Conservation (phyloP, 2,329 filamentous ascomycete species). For the Aspergillus uvarum region DNA sequence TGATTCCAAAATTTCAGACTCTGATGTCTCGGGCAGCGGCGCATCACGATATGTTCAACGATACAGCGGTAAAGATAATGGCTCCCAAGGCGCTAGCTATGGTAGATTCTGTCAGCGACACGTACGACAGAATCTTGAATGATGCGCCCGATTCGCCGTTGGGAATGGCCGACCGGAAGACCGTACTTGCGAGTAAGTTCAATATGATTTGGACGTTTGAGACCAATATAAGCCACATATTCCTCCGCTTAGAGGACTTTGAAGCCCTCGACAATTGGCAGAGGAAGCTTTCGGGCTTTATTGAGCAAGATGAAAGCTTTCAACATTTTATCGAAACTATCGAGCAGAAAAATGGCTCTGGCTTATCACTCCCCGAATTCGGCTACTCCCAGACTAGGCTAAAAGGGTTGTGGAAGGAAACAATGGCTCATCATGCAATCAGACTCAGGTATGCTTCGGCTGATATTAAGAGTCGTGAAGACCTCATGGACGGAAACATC, state of each 20-base stretch:
- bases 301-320: neutral
- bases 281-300: neutral
- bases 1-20: slow-evolving; percentile 20
- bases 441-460: slow-evolving; percentile 8
- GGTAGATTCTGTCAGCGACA: slow-evolving; percentile 16
- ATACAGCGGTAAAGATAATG: slow-evolving; percentile 10
- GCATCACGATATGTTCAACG: slow-evolving; percentile 21
- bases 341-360: too few relatives aligned
- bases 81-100: slow-evolving; percentile 18
- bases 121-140: slow-evolving; percentile 11
- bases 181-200: slow-evolving; percentile 16
- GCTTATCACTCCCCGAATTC: neutral
- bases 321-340: neutral
- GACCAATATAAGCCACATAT: slow-evolving; percentile 6
- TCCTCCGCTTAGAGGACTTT: slow-evolving; percentile 11
- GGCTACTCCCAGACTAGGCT: neutral
- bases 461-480: neutral
- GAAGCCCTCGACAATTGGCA: slow-evolving; percentile 14
- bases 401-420: slow-evolving; percentile 14
- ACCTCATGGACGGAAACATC: slow-evolving; percentile 9
- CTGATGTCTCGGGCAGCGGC: slow-evolving; percentile 15
- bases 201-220: slow-evolving; percentile 14
- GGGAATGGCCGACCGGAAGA: slow-evolving; percentile 11
- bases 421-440: slow-evolving; percentile 11
- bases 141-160: slow-evolving; percentile 7